Evolutionary conservation across 2,329 filamentous ascomycete genomes (phyloP), one percentile per base, ranked within the genome.

Genomic region (Cryphonectria parasitica): DNA sequence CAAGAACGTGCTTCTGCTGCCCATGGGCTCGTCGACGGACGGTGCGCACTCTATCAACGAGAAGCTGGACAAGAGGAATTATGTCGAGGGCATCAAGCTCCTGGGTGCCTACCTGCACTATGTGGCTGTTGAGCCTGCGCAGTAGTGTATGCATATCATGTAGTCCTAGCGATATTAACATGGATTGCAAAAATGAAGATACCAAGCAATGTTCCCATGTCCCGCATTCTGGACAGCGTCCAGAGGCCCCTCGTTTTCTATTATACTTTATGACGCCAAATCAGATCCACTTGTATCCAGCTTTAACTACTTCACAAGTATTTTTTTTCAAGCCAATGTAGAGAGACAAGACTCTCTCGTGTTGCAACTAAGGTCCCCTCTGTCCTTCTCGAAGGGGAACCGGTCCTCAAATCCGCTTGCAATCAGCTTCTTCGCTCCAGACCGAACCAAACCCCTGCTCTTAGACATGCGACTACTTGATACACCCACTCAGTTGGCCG

Each of bases 11-110:
- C 85, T 99, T 70, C 85, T 99, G 75, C 83, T 99, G 75, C 96
- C 96, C 43, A 98, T 99, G 96, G 96, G 96, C 62, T 97, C 93
- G 85, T 97, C 93, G 60, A 99, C 95, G 1, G 96, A 98, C 80
- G 95, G 93, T 58, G 96, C 96, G 10, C 96, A 99, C 84, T 97
- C 94, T 45, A 97, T 98, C 83, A 99, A 99, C 81, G 96, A 98
- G 89, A 98, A 97, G 88, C 86, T 99, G 70, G 96, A 99, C 82
- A 94, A 92, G 88, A 90, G 89, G 79, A 99, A 99, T 84, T 99
- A 99, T 81, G 97, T 99, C 78, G 94, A 99, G 85, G 96, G 96
- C 64, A 98, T 93, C 77, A 99, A 99, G 89, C 83, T 99, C 73
- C 83, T 99, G 70, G 96, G 96, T 64, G 93, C 95, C 3, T 99